phyloP scores from a whole-genome alignment of 2,329 filamentous ascomycete genomes.

The Paecilomyces niveus region DNA sequence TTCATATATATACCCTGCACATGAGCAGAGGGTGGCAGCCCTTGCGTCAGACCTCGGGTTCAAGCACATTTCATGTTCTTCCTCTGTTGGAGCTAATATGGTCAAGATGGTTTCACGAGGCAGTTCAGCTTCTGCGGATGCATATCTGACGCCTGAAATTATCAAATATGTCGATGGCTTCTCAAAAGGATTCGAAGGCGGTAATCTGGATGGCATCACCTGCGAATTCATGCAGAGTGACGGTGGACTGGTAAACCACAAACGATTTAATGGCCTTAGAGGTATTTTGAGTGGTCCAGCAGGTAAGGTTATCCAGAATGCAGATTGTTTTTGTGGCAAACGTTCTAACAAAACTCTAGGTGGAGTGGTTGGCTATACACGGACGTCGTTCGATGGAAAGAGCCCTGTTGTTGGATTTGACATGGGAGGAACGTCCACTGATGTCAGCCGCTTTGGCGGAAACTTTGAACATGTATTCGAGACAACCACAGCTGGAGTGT shows the following conservation, averaged over 20 bases:
- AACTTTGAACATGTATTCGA: slow-evolving; percentile 88
- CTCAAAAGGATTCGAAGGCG: slow-evolving; percentile 59
- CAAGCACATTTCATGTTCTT: slow-evolving; percentile 70
- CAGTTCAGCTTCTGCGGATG: slow-evolving; percentile 71
- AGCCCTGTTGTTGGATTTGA: slow-evolving; percentile 86
- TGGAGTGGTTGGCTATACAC: slow-evolving; percentile 82
- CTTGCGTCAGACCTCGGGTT: slow-evolving; percentile 74
- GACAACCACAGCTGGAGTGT: slow-evolving; percentile 81
- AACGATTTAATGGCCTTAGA: slow-evolving; percentile 50
- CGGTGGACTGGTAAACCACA: slow-evolving; percentile 50
- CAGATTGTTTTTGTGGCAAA: no score
- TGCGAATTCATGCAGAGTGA: slow-evolving; percentile 96
- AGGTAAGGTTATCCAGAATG: no score
- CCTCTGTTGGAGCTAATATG: slow-evolving; percentile 82
- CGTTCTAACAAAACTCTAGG: no score
- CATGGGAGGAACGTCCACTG: slow-evolving; percentile 87
- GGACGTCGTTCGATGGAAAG: slow-evolving; percentile 73
- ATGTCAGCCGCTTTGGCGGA: slow-evolving; percentile 71
- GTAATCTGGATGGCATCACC: slow-evolving; percentile 57
- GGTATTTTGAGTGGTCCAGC: slow-evolving; percentile 85
- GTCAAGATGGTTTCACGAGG: slow-evolving; percentile 64
- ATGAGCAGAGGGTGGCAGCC: slow-evolving; percentile 43
- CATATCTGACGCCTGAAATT: slow-evolving; percentile 72
- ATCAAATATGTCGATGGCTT: slow-evolving; percentile 59
- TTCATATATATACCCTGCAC: no score